Evolutionary conservation across 2,329 filamentous ascomycete genomes (phyloP), one percentile per base, ranked within the genome.

Genomic region (Alternaria infectoria): DNA sequence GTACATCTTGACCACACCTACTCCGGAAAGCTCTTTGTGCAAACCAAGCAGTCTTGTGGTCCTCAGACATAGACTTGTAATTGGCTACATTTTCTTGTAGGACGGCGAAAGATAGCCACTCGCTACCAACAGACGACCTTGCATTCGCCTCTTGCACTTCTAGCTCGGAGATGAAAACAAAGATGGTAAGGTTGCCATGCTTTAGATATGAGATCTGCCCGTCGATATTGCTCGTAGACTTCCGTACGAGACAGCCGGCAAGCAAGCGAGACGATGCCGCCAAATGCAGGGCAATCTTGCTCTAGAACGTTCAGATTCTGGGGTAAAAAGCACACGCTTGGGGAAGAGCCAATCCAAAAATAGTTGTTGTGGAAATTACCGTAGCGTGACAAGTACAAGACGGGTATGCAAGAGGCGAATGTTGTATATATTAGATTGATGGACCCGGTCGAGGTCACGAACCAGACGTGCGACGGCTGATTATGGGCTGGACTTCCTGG

Each of bases 391-490:
- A 57, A 54, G 58, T 64, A 62, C 56, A 60, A 25, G 46, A 51
- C 32, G 54, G 45, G 52, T 49, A 65, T 26, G 46, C 61, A 59
- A 66, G 59, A 66, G 67, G 63, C 62, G 62, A 59, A 50, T 25
- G 52, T 70, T 69, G 60, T 75, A 76, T 77, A 75, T 72, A 71
- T 71, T 76, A 77, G 50, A 77, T 77, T 77, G 71, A 50, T 68
- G 70, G 73, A 67, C 68, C 61, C 59, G 71, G 73, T 71, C 73
- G 72, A 74, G 73, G 73, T 74, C 73, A 59, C 64, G 64, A 64
- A 65, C 57, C 59, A 45, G 59, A 68, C 40, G 57, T 61, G 46
- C 52, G 58, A 67, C 68, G 73, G 70, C 70, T 74, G 72, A 77
- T 76, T 73, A 66, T 64, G 45, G 57, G 61, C 68, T 62, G 69